phyloP scores from a whole-genome alignment of 371 early-diverging fungal genomes.

The Mucor velutinosus region DNA sequence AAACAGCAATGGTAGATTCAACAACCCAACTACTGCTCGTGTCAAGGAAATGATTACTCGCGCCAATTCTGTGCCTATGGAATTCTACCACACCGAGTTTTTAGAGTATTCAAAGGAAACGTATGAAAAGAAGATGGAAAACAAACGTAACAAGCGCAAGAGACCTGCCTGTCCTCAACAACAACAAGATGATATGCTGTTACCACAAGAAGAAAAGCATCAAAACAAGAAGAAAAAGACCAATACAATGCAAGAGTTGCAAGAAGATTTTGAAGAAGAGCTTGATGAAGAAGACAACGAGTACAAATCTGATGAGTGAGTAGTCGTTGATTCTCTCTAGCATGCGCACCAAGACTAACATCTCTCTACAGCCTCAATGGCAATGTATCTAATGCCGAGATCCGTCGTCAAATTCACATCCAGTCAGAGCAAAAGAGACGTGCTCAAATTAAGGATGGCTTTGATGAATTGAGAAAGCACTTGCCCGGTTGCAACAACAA shows the following conservation, averaged over 20 bases:
- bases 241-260: conserved; percentile 5
- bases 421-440: conserved; percentile 58
- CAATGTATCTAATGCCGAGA: conserved; percentile 33
- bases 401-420: conserved; percentile 56
- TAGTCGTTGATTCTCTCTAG: background rate
- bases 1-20: conserved; percentile 15
- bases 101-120: conserved; percentile 53
- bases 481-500: conserved; percentile 55
- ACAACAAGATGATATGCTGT: conserved; percentile 5
- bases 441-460: conserved; percentile 56
- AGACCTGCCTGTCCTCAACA: conserved; percentile 14
- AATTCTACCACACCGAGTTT: conserved; percentile 54
- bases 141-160: conserved; percentile 48
- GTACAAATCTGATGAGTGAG: conserved; percentile 29
- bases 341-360: background rate
- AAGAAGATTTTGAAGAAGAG: conserved; percentile 25
- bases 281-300: conserved; percentile 32
- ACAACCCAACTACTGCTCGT: conserved; percentile 42
- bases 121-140: conserved; percentile 48
- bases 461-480: conserved; percentile 56
- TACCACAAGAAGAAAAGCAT: conserved; percentile 9
- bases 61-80: conserved; percentile 52
- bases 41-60: conserved; percentile 53
- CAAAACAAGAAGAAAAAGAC: conserved; percentile 29
- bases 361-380: background rate